phyloP scores from a whole-genome alignment of 768 basidiomycete genomes.

The Udeniomyces megalosporus region DNA sequence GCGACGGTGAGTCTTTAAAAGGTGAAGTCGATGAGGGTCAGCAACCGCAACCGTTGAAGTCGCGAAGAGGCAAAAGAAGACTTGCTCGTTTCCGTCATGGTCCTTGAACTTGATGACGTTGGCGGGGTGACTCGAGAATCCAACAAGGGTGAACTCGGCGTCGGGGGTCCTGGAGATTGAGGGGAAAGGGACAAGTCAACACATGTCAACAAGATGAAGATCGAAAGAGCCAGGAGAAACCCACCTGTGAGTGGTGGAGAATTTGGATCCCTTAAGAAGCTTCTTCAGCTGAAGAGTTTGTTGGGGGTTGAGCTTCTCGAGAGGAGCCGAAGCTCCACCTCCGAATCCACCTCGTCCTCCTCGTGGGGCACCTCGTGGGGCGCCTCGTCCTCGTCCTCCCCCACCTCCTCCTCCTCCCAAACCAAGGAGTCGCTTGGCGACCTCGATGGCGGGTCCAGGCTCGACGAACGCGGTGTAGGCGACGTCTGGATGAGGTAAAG shows the following conservation, averaged over 20 bases:
- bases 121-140: neutral
- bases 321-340: neutral
- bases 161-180: too few relatives aligned
- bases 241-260: neutral
- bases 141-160: too few relatives aligned
- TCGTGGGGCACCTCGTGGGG: neutral
- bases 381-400: conserved; percentile 1
- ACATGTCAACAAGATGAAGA: neutral
- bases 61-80: too few relatives aligned
- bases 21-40: too few relatives aligned
- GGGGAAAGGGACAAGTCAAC: too few relatives aligned
- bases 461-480: conserved; percentile 28
- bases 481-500: conserved; percentile 18
- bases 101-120: neutral
- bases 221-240: neutral
- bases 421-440: conserved; percentile 24
- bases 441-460: conserved; percentile 24
- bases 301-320: neutral
- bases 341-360: neutral
- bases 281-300: conserved; percentile 23
- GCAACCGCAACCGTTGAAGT: too few relatives aligned
- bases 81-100: neutral
- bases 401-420: conserved; percentile 14
- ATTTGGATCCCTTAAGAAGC: conserved; percentile 21
- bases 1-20: neutral